Percentiles rank a stretch among this genome's conserved stretches.
These are phyloP conservation scores for Bretschneidera sinensis DNA, from an alignment of 345 rosid species.

Conservation along the genomic window DNA sequence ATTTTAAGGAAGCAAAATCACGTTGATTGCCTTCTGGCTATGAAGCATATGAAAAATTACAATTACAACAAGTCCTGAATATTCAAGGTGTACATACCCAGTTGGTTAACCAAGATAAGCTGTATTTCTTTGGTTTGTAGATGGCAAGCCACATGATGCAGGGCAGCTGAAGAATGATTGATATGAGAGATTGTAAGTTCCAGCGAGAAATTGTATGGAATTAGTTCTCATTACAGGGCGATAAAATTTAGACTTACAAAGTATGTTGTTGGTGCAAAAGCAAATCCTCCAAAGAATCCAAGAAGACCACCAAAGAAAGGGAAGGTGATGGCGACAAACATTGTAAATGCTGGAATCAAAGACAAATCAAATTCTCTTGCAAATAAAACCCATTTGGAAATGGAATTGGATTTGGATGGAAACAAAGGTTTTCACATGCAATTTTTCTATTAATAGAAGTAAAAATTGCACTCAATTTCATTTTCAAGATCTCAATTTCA, in stretches of 20 bases:
- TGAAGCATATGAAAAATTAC: neutral
- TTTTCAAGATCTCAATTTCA: no score
- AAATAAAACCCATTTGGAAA: neutral
- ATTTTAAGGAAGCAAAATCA: neutral
- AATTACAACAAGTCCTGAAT: no score
- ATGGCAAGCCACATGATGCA: slow-evolving; percentile 73
- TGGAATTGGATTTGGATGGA: no score
- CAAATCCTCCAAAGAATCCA: slow-evolving; percentile 85
- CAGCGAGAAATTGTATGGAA: no score
- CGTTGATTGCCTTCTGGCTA: neutral
- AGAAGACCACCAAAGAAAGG: slow-evolving; percentile 83
- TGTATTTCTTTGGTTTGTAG: slow-evolving; percentile 58
- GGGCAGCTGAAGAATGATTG: slow-evolving; percentile 47
- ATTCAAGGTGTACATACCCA: slow-evolving; percentile 44
- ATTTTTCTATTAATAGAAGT: no score
- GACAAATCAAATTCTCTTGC: neutral
- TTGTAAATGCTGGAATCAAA: slow-evolving; percentile 46
- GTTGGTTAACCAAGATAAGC: slow-evolving; percentile 65
- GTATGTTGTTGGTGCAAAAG: slow-evolving; percentile 79
- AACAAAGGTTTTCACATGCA: no score
- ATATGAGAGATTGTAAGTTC: no score
- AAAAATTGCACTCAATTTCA: no score
- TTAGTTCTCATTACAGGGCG: no score
- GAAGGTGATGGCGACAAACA: slow-evolving; percentile 63
- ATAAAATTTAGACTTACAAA: slow-evolving; percentile 49